A percentile compares a stretch with the other conserved stretches of the same genome.
Conservation (phyloP, 225 moss, liverwort and hornwort genomes). For the Pseudoscleropodium purum region DNA sequence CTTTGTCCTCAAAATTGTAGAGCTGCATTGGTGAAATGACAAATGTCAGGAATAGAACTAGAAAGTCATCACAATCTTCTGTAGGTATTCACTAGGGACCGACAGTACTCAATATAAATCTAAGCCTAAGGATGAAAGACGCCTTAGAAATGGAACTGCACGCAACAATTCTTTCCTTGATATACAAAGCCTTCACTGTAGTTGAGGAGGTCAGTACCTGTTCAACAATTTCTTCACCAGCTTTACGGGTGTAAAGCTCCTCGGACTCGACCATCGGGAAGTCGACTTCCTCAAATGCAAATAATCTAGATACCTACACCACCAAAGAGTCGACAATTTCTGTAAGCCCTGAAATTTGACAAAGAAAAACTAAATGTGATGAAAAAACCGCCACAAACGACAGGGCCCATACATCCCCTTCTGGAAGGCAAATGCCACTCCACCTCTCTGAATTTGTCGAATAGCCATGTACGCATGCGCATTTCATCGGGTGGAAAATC, state of each 20-base stretch:
- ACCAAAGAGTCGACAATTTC: not conserved
- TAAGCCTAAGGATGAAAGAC: not conserved
- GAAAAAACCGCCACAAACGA: not conserved
- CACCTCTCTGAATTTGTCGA: conserved; percentile 86
- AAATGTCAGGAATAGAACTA: not conserved
- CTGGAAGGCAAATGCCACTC: not conserved
- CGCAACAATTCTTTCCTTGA: not conserved
- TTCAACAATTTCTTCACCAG: conserved; percentile 92
- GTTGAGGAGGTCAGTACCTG: conserved; percentile 47
- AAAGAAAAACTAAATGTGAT: not conserved
- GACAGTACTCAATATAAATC: not conserved
- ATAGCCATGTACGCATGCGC: conserved; percentile 87
- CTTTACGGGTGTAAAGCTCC: conserved; percentile 90
- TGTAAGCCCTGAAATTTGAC: not conserved
- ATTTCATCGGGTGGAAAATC: conserved; percentile 94
- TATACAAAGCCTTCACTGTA: not conserved
- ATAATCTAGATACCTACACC: conserved; percentile 80
- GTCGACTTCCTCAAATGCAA: conserved; percentile 89
- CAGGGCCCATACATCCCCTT: not conserved
- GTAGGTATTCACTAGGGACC: not conserved
- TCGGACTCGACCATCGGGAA: conserved; percentile 95
- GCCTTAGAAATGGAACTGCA: not conserved
- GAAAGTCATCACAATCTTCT: not conserved
- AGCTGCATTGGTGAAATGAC: conserved; percentile 46
- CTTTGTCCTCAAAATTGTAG: conserved; percentile 93